These are phyloP conservation scores for Pichia sp. DNA, from an alignment of 1,139 yeast genomes.

Conservation along the genomic window DNA sequence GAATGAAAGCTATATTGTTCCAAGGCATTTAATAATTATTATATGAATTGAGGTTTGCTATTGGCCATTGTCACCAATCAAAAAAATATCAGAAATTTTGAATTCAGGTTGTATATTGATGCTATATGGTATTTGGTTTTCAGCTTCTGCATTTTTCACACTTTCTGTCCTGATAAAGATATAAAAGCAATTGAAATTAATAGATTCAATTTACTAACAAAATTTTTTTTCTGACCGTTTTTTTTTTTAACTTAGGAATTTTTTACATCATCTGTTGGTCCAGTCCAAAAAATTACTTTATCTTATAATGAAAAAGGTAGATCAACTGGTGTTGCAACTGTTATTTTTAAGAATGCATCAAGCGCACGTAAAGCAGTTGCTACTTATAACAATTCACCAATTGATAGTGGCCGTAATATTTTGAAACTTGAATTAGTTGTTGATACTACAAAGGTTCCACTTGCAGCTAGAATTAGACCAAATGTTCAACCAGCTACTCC, in stretches of 20 bases:
- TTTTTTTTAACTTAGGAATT: constrained; percentile 56
- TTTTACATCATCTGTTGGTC: constrained; percentile 83
- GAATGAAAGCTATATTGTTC: neutral
- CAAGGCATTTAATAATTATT: neutral
- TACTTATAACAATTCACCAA: constrained; percentile 87
- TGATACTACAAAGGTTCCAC: constrained; percentile 78
- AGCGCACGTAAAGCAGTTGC: constrained; percentile 74
- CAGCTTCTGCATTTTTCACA: too few relatives aligned
- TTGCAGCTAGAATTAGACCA: constrained; percentile 64
- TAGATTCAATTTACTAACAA: constrained; percentile 15
- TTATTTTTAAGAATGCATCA: constrained; percentile 63
- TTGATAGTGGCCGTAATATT: constrained; percentile 77
- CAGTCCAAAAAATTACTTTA: constrained; percentile 64
- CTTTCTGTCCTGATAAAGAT: neutral
- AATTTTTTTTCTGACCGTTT: neutral
- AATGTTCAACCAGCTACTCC: constrained; percentile 22
- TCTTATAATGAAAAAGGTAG: constrained; percentile 84
- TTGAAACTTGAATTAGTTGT: constrained; percentile 80
- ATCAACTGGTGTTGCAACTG: constrained; percentile 88
- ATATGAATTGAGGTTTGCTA: too few relatives aligned
- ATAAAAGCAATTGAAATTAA: too few relatives aligned
- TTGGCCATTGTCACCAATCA: too few relatives aligned
- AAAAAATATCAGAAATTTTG: too few relatives aligned
- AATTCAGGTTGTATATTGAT: too few relatives aligned
- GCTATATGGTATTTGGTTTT: too few relatives aligned